Evolutionary conservation across 1,139 yeast species (phyloP).

Genomic region (Yamadazyma jaroonii): DNA sequence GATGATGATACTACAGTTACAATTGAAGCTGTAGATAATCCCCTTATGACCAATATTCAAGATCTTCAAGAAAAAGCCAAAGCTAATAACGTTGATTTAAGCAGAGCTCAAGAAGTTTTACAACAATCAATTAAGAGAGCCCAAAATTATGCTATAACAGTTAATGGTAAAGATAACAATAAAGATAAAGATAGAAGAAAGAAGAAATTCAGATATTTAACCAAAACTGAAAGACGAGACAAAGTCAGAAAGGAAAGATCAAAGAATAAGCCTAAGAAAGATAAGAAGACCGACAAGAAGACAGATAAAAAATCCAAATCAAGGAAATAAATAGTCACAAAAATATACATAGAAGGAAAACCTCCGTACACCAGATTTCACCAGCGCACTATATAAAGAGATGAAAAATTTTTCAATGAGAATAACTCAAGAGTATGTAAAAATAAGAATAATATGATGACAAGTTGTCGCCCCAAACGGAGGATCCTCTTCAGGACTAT

Average conservation of each 20-base stretch:
- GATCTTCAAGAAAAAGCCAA: slow-evolving; percentile 44
- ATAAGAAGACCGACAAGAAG: background rate
- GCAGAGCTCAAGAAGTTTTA: slow-evolving; percentile 56
- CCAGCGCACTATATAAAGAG: slow-evolving; percentile 3
- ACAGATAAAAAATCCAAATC: background rate
- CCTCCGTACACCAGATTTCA: background rate
- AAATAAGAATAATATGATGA: slow-evolving; percentile 32
- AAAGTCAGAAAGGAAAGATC: slow-evolving; percentile 44
- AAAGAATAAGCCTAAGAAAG: background rate
- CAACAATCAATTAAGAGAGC: slow-evolving; percentile 67
- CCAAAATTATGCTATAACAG: slow-evolving; percentile 65
- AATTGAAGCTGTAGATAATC: slow-evolving; percentile 54
- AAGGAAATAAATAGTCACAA: too few species aligned
- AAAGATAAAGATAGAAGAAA: slow-evolving; percentile 36
- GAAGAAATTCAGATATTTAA: slow-evolving; percentile 82
- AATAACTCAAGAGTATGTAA: slow-evolving; percentile 5
- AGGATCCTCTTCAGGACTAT: slow-evolving; percentile 56
- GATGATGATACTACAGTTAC: slow-evolving; percentile 62
- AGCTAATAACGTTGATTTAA: slow-evolving; percentile 61
- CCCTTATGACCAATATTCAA: slow-evolving; percentile 31
- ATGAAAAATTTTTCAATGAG: slow-evolving; percentile 2
- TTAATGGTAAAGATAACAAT: slow-evolving; percentile 49
- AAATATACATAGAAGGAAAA: too few species aligned
- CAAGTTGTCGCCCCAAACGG: slow-evolving; percentile 59
- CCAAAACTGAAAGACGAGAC: slow-evolving; percentile 72